phyloP scores from a whole-genome alignment of 805 yeast species.

The Starmerella stellata region DNA sequence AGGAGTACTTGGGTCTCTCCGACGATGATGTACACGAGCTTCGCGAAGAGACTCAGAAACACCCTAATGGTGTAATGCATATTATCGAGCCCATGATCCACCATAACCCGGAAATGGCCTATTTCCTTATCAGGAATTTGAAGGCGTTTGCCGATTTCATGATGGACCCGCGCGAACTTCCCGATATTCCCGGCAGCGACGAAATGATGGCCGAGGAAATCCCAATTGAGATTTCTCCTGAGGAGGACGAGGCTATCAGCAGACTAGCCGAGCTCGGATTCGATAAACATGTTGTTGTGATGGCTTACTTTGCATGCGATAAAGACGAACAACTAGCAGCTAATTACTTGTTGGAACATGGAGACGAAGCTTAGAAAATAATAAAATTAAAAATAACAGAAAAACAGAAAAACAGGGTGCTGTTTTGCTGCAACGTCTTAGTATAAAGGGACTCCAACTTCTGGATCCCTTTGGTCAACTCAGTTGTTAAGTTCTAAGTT shows the following conservation, averaged over 20 bases:
- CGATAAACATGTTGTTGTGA: slow-evolving; percentile 69
- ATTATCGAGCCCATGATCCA: slow-evolving; percentile 65
- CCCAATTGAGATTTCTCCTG: slow-evolving; percentile 42
- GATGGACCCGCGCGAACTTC: slow-evolving; percentile 28
- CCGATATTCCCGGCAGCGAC: slow-evolving; percentile 11
- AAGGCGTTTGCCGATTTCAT: slow-evolving; percentile 67
- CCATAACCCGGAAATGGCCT: slow-evolving; percentile 70
- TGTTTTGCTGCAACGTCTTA: no score
- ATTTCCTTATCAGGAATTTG: slow-evolving; percentile 34
- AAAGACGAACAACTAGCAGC: slow-evolving; percentile 95
- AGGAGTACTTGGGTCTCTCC: slow-evolving; percentile 27
- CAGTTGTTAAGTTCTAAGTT: no score
- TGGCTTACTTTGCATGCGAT: slow-evolving; percentile 94
- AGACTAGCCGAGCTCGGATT: slow-evolving; percentile 87
- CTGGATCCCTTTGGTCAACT: no score
- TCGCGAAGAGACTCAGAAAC: slow-evolving; percentile 60
- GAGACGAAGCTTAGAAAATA: slow-evolving; percentile 14
- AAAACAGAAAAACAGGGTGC: no score
- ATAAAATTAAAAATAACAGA: no score
- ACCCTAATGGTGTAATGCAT: slow-evolving; percentile 77
- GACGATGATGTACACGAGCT: slow-evolving; percentile 36
- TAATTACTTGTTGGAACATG: slow-evolving; percentile 54
- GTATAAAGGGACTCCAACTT: no score
- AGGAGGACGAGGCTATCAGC: slow-evolving; percentile 74
- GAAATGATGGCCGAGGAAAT: slow-evolving; percentile 25